phyloP scores from a whole-genome alignment of 345 rosid species.

The Gynandropsis gynandra region DNA sequence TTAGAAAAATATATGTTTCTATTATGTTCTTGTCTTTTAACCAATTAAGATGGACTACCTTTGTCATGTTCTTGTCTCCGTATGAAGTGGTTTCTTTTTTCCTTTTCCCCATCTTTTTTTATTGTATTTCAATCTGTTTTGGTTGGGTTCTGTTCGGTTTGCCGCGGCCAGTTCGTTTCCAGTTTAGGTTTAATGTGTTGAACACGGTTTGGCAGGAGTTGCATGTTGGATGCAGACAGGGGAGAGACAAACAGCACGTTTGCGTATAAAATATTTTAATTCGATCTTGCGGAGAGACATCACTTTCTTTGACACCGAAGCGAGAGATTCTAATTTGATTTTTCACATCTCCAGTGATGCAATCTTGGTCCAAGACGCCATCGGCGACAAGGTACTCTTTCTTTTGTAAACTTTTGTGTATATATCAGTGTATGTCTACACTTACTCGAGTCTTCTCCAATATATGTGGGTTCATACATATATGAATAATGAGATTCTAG shows the following conservation, averaged over 20 bases:
- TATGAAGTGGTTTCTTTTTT: not conserved
- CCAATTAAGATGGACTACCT: too few relatives aligned
- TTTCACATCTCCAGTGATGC: constrained; percentile 77
- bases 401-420: not conserved
- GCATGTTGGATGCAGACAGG: constrained; percentile 78
- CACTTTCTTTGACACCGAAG: constrained; percentile 65
- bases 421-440: too few relatives aligned
- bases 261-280: constrained; percentile 62
- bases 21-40: too few relatives aligned
- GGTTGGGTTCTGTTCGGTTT: constrained; percentile 5
- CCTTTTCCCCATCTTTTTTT: constrained; percentile 1
- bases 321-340: constrained; percentile 54
- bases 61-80: too few relatives aligned
- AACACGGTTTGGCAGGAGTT: constrained; percentile 21
- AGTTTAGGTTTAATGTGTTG: constrained; percentile 15
- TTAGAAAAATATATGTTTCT: too few relatives aligned
- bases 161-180: constrained; percentile 13
- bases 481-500: too few relatives aligned
- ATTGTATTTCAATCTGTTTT: not conserved
- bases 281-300: constrained; percentile 52
- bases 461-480: too few relatives aligned
- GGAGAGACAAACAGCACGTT: constrained; percentile 72
- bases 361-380: constrained; percentile 81
- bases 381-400: constrained; percentile 70
- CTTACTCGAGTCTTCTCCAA: too few relatives aligned